Conservation (phyloP, 2,329 filamentous ascomycete genomes). For the Trichoderma atroviride region DNA sequence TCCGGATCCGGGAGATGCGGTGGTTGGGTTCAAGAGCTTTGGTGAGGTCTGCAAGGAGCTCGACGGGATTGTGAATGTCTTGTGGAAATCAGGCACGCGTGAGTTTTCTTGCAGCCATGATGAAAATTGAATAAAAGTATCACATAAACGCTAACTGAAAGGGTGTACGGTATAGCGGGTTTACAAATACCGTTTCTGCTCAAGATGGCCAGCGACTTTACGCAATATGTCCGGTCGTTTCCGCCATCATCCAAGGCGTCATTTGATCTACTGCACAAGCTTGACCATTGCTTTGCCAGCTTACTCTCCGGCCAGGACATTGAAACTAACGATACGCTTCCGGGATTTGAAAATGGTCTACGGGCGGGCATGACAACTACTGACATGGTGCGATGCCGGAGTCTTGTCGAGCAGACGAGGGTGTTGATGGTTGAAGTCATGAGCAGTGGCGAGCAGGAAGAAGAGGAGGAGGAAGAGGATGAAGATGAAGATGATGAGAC, state of each 20-base stretch:
- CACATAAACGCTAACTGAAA: conserved; percentile 20
- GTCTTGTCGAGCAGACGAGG: conserved; percentile 76
- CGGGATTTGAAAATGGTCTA: conserved; percentile 67
- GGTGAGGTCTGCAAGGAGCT: conserved; percentile 73
- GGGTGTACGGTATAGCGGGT: conserved; percentile 54
- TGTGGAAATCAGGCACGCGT: conserved; percentile 90
- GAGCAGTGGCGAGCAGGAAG: conserved; percentile 49
- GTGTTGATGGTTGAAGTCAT: conserved; percentile 70
- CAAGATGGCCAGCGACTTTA: conserved; percentile 72
- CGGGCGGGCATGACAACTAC: conserved; percentile 71
- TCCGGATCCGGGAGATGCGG: conserved; percentile 49
- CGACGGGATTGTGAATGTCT: conserved; percentile 72
- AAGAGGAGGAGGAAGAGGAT: conserved; percentile 43
- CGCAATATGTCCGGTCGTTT: conserved; percentile 73
- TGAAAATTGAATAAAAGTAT: background rate
- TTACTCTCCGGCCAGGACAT: conserved; percentile 69
- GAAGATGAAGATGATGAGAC: conserved; percentile 47
- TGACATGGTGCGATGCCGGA: conserved; percentile 86
- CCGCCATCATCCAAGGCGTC: conserved; percentile 62
- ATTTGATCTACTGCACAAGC: conserved; percentile 72
- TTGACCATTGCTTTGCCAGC: conserved; percentile 82
- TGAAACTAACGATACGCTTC: conserved; percentile 64
- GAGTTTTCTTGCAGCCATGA: conserved; percentile 39
- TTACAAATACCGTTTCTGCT: conserved; percentile 85
- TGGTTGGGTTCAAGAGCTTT: conserved; percentile 62